Evolutionary conservation across 2,329 filamentous ascomycete genomes (phyloP), one percentile per base, ranked within the genome.

Genomic region (Beauveria scarabaeidicola): DNA sequence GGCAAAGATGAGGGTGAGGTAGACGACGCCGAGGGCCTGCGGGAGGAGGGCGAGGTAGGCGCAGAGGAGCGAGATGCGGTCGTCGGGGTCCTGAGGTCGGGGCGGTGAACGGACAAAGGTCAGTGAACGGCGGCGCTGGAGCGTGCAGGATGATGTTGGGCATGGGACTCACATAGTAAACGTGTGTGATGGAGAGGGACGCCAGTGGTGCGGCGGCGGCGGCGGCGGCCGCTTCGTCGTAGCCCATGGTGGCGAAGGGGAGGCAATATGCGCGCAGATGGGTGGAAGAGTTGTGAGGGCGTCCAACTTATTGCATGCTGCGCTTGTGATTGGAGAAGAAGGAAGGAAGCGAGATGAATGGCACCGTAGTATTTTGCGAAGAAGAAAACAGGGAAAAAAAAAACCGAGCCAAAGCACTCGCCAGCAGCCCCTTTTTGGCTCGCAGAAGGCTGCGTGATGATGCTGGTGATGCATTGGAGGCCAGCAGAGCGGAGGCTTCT

Each of bases 41-140:
- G 94, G 94, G 59, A 96, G 83, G 61, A 99, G 88, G 63, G 95
- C 92, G 61, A 99, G 89, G 83, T 90, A 97, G 66, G 94, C 94
- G 73, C 90, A 97, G 52, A 91, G 72, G 75, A 91, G 90, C 53
- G 94, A 97, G 67, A 97, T 61, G 59, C 81, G 83, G 75, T 97
- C 93, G 62, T 85, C 75, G 5, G 95, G 91, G 76, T 97, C 90
- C 91, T 96, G 69, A 1, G 5, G 17, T n/a, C 25, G 8, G 32
- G 48, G 27, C 3, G 29, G 6, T n/a, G n/a, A 29, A 21, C 6
- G 21, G 48, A 13, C 17, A 36, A n/a, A 5, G 11, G 1, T 25
- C 7, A n/a, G 46, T n/a, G 25, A 27, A 50, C 11, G 11, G 10
- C 29, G 11, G 11, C 11, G 29, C 11, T 5, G 19, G 41, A 5